A percentile compares a stretch with the other conserved stretches of the same genome.
Evolutionary conservation across 768 basidiomycete species (phyloP).

Genomic region (Lepiota brunneoincarnata): DNA sequence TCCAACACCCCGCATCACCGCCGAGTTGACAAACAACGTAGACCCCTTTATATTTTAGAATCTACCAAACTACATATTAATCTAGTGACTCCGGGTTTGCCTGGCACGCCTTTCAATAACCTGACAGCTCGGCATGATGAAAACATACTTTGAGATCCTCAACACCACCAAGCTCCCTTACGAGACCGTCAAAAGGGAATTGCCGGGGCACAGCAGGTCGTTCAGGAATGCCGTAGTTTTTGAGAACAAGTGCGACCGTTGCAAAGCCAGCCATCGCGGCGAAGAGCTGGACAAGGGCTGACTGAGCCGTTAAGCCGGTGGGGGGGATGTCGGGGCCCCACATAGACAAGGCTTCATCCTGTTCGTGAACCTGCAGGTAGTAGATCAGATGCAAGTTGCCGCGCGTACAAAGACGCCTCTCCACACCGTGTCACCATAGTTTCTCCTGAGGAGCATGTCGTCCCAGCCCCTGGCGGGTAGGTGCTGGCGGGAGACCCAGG

Average conservation of each 20-base stretch:
- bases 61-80: slow-evolving; percentile 23
- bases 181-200: slow-evolving; percentile 75
- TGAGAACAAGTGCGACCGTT: slow-evolving; percentile 57
- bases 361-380: slow-evolving; percentile 63
- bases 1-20: too few species aligned
- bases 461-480: slow-evolving; percentile 70
- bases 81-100: slow-evolving; percentile 52
- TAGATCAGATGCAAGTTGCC: slow-evolving; percentile 13
- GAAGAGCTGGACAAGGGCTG: slow-evolving; percentile 63
- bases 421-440: slow-evolving; percentile 73
- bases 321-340: slow-evolving; percentile 81
- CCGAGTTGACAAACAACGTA: too few species aligned
- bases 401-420: slow-evolving; percentile 8
- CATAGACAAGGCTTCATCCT: slow-evolving; percentile 80
- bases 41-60: neutral
- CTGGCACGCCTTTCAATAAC: slow-evolving; percentile 33
- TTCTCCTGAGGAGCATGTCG: slow-evolving; percentile 72
- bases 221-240: slow-evolving; percentile 53
- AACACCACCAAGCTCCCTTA: slow-evolving; percentile 73
- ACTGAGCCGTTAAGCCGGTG: slow-evolving; percentile 43
- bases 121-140: neutral
- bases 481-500: slow-evolving; percentile 62
- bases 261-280: slow-evolving; percentile 63
- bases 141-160: slow-evolving; percentile 71
- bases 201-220: slow-evolving; percentile 66